Conservation (phyloP, 1,284 basidiomycete genomes). For the Rhodotorula sp. region DNA sequence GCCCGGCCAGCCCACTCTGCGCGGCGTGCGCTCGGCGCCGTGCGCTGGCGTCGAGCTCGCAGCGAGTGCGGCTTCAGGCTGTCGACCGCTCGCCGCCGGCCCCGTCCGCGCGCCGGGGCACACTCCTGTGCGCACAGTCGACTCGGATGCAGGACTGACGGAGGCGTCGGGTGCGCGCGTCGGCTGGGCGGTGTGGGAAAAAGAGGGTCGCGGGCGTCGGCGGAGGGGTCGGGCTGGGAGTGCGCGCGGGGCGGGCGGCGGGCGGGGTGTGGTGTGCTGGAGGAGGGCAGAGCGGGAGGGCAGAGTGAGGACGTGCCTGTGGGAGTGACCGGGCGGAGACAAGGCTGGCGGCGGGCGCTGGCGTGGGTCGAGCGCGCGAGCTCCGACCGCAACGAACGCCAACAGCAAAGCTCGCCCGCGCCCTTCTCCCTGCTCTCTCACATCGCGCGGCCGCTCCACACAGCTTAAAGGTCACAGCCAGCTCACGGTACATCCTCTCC, state of each 20-base stretch:
- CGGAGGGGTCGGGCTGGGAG: not conserved
- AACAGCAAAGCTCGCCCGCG: not conserved
- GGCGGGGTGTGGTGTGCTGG: too few relatives aligned
- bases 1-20: too few relatives aligned
- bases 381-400: not conserved
- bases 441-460: slow-evolving; percentile 3
- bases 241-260: too few relatives aligned
- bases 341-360: not conserved
- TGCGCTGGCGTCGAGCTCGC: not conserved
- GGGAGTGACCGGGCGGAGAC: not conserved
- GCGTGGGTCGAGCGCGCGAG: not conserved
- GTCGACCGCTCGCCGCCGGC: too few relatives aligned
- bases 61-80: not conserved
- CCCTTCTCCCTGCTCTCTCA: not conserved
- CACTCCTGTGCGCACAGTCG: not conserved
- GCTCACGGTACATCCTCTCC: slow-evolving; percentile 9
- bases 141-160: not conserved
- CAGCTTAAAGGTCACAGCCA: slow-evolving; percentile 4
- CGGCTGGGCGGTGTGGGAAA: not conserved
- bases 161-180: not conserved
- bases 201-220: not conserved
- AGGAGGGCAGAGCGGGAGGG: too few relatives aligned
- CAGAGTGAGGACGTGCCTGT: too few relatives aligned
- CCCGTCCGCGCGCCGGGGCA: too few relatives aligned
- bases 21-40: not conserved